Base-by-base conservation (phyloP, 75 land plant genomes). In the Cupressus sempervirens region DNA sequence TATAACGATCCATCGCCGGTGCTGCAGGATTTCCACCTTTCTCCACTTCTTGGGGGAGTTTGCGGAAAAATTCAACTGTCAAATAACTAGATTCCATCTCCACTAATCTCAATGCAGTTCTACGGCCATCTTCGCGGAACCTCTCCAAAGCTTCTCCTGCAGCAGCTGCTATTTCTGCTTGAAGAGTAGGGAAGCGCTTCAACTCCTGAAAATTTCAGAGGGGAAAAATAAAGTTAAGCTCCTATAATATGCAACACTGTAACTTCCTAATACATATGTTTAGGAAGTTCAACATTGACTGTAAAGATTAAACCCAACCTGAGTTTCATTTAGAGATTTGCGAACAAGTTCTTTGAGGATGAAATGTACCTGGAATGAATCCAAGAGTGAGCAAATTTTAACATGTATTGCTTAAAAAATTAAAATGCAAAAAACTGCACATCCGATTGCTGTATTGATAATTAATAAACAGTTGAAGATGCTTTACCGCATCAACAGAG, bases 41-140 rank as follows among this genome's bases (percentile, higher is more conserved):
- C 74, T 97, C 99, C 46, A 93, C 84, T 84, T 97, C 98, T 54
- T 89, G 89, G 29, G 95, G 96, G 41, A 94, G 98, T 86, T 92
- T 94, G 36, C 98, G 87, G 88, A 97, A 97, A 84, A 95, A 97
- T 0, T 97, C 98, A 26, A 93, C 99, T 18, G 99, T 97, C 29
- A 97, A 80, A 85, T 97, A 97, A 67, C 94, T 90, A 75, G 96
- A 91, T 81, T 97, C 99, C 99, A 97, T 97, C 7, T 97, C 99
- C 38, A 97, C 99, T 84, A 97, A 68, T 72, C 95, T 86, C 68
- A 90, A 2, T 34, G 90, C 92, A 79, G 95, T 95, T 88, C 93
- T 97, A 13, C 94, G 91, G 86, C 96, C 86, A 72, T 96, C 99
- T 23, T 97, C 99, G 84, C 99, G 93, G 76, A 96, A 97, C 83